A percentile compares a stretch with the other conserved stretches of the same genome.
These are phyloP conservation scores for Porodaedalea pini DNA, from an alignment of 1,284 basidiomycete genomes.

Conservation along the genomic window DNA sequence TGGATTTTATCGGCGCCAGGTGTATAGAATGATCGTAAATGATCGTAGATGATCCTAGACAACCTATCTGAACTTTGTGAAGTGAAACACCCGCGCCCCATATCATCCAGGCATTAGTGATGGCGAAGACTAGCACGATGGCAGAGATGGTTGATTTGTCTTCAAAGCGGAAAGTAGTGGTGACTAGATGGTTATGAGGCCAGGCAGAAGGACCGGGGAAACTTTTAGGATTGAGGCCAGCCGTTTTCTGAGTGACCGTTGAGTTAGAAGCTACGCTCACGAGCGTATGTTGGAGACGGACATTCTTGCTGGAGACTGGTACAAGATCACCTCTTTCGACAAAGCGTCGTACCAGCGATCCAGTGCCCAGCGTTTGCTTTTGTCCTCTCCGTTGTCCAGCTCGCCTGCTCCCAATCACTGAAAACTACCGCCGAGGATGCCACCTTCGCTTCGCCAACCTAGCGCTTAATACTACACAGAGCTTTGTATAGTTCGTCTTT, in stretches of 20 bases:
- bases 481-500: slow-evolving; percentile 46
- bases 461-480: slow-evolving; percentile 61
- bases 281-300: neutral
- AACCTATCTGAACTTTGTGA: no score
- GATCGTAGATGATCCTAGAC: no score
- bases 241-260: slow-evolving; percentile 50
- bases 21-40: no score
- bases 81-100: no score
- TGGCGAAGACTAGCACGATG: slow-evolving; percentile 49
- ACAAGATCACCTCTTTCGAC: slow-evolving; percentile 64
- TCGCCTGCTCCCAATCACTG: slow-evolving; percentile 46
- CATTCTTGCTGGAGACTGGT: slow-evolving; percentile 77
- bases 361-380: slow-evolving; percentile 56
- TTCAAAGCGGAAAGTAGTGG: slow-evolving; percentile 66
- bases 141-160: slow-evolving; percentile 52
- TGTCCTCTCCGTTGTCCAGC: slow-evolving; percentile 30
- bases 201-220: slow-evolving; percentile 46
- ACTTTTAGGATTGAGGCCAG: slow-evolving; percentile 37
- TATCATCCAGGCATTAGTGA: slow-evolving; percentile 42
- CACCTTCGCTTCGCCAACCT: slow-evolving; percentile 70
- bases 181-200: slow-evolving; percentile 64
- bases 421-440: slow-evolving; percentile 43
- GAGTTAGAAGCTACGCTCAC: slow-evolving; percentile 12
- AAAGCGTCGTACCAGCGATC: slow-evolving; percentile 64
- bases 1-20: no score